Conservation (phyloP, 352 stramenopile genomes). For the Pythium guiyangense region DNA sequence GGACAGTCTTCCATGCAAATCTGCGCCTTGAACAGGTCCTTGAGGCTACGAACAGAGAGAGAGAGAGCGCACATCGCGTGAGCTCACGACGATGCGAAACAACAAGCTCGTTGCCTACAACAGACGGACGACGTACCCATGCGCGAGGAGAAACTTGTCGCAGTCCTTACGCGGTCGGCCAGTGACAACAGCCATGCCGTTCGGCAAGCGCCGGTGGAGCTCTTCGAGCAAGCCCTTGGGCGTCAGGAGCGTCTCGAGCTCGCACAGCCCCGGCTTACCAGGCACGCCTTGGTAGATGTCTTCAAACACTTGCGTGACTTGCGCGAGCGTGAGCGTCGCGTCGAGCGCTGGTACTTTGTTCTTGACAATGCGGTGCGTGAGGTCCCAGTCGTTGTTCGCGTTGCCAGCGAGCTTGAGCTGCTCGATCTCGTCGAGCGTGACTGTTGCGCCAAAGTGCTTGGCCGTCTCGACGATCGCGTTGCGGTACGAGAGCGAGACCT, state of each 20-base stretch:
- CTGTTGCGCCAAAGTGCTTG: constrained; percentile 76
- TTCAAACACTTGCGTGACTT: constrained; percentile 94
- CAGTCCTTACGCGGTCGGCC: constrained; percentile 92
- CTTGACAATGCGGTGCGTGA: constrained; percentile 89
- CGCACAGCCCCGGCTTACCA: constrained; percentile 69
- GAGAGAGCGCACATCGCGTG: background rate
- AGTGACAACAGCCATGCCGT: constrained; percentile 91
- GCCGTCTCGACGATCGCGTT: constrained; percentile 88
- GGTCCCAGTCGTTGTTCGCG: constrained; percentile 97
- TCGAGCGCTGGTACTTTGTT: constrained; percentile 16
- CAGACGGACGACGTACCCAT: constrained; percentile 34
- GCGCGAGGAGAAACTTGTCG: constrained; percentile 88
- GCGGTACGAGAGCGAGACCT: constrained; percentile 94
- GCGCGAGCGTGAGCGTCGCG: constrained; percentile 63
- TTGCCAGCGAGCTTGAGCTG: constrained; percentile 91
- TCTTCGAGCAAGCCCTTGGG: constrained; percentile 80
- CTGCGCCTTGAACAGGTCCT: constrained; percentile 83
- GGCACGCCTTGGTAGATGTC: constrained; percentile 91
- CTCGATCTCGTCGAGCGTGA: constrained; percentile 89
- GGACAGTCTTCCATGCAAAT: constrained; percentile 96
- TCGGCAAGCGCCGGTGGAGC: constrained; percentile 68
- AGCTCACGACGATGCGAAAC: background rate
- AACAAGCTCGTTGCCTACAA: background rate
- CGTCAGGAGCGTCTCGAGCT: constrained; percentile 91
- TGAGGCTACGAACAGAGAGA: constrained; percentile 32